phyloP scores from a whole-genome alignment of 2,329 filamentous ascomycete genomes.

The Xylaria digitata region DNA sequence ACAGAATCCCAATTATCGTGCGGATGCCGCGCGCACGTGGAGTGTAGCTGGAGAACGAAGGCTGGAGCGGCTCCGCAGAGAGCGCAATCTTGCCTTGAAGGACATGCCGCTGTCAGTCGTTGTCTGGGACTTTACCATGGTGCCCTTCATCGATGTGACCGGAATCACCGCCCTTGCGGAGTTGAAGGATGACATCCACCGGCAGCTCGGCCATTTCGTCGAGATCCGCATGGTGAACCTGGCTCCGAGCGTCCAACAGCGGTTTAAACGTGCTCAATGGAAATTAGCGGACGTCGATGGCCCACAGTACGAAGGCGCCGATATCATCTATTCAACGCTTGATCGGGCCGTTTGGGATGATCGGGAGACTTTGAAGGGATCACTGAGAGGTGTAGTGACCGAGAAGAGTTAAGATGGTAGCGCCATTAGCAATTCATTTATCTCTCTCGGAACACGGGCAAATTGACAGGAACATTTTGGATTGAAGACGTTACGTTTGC shows the following conservation, averaged over 20 bases:
- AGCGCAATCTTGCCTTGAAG: conserved; percentile 41
- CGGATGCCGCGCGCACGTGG: conserved; percentile 46
- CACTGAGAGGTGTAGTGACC: conserved; percentile 45
- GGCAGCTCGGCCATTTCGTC: conserved; percentile 45
- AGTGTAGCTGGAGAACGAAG: conserved; percentile 47
- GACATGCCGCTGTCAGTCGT: conserved; percentile 47
- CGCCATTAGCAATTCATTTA: not conserved
- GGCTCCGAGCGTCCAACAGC: conserved; percentile 37
- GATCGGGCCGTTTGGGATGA: conserved; percentile 48
- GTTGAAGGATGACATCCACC: conserved; percentile 49
- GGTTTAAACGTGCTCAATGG: conserved; percentile 48
- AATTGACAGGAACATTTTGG: conserved; percentile 4
- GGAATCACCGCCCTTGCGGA: conserved; percentile 49
- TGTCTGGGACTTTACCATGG: conserved; percentile 47
- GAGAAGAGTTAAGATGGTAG: conserved; percentile 42
- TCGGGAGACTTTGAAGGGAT: conserved; percentile 46
- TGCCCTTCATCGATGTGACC: conserved; percentile 49
- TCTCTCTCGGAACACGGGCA: conserved; percentile 4
- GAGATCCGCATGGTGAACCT: conserved; percentile 48
- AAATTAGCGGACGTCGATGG: conserved; percentile 44
- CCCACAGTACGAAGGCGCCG: conserved; percentile 38
- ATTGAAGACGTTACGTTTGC: conserved; percentile 2
- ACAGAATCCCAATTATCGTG: conserved; percentile 41
- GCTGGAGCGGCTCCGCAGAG: conserved; percentile 45
- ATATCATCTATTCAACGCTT: conserved; percentile 47